phyloP scores from a whole-genome alignment of 495 filamentous ascomycete genomes.

The Aspergillus kassunensis region DNA sequence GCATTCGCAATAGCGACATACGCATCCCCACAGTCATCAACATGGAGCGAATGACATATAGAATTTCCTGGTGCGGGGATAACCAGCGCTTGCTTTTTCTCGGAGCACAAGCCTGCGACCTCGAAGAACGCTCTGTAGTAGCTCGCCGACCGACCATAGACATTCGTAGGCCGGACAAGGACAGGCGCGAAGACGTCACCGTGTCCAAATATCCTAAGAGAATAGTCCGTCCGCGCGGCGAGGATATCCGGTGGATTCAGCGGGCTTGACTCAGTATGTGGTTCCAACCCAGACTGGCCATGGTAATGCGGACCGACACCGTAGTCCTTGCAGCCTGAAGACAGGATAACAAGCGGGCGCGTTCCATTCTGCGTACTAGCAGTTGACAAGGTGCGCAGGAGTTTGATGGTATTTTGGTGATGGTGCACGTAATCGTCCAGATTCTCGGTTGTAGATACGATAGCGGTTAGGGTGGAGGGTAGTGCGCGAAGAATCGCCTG shows the following conservation, averaged over 20 bases:
- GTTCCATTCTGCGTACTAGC: slow-evolving; percentile 1
- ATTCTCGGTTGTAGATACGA: slow-evolving; percentile 13
- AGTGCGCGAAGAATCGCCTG: not conserved
- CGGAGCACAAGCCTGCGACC: not conserved
- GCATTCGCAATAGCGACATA: slow-evolving; percentile 14
- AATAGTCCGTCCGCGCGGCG: not conserved
- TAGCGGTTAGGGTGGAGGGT: slow-evolving; percentile 4
- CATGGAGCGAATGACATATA: slow-evolving; percentile 8
- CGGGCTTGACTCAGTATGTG: slow-evolving; percentile 13
- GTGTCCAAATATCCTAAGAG: not conserved
- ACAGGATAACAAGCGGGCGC: slow-evolving; percentile 9
- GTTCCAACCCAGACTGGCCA: not conserved
- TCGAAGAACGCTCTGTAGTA: slow-evolving; percentile 13
- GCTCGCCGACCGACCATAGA: slow-evolving; percentile 8
- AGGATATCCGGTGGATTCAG: slow-evolving; percentile 1
- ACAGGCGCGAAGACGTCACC: slow-evolving; percentile 6
- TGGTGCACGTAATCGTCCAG: slow-evolving; percentile 3
- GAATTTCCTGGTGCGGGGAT: not conserved
- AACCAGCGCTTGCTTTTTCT: not conserved
- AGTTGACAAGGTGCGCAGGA: slow-evolving; percentile 2
- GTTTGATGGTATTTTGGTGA: not conserved
- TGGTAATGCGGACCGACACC: slow-evolving; percentile 8
- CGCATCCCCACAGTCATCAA: slow-evolving; percentile 14
- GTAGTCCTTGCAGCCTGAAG: slow-evolving; percentile 17
- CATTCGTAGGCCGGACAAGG: slow-evolving; percentile 9